Conservation (phyloP, 2,329 filamentous ascomycete genomes). For the Neonectria ditissima region DNA sequence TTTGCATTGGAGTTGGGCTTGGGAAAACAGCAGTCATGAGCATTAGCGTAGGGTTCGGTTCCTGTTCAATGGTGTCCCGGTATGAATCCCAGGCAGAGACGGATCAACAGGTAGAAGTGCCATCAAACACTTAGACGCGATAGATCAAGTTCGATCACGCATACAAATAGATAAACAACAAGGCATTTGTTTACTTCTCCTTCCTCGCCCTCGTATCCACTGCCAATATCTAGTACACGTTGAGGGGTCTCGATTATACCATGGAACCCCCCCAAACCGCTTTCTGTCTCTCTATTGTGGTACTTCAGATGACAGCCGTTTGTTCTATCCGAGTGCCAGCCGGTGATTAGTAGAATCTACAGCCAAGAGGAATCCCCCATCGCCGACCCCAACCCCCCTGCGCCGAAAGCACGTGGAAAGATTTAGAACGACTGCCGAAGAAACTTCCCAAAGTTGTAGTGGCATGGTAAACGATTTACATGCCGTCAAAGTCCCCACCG, state of each 20-base stretch:
- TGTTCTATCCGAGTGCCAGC: constrained; percentile 27
- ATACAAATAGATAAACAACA: constrained; percentile 3
- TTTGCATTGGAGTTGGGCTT: neutral
- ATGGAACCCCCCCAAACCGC: constrained; percentile 22
- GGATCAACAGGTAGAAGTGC: neutral
- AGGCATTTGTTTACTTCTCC: constrained; percentile 29
- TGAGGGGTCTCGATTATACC: constrained; percentile 29
- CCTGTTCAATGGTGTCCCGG: neutral
- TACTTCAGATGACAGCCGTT: constrained; percentile 27
- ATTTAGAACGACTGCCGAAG: constrained; percentile 25
- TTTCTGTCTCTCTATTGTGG: constrained; percentile 35
- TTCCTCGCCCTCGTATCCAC: constrained; percentile 15
- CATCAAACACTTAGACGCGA: neutral
- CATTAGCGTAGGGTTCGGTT: neutral
- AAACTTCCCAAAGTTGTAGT: constrained; percentile 28
- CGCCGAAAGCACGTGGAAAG: constrained; percentile 21
- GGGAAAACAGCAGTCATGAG: neutral
- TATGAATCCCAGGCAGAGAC: too few relatives aligned
- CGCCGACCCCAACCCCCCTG: constrained; percentile 7
- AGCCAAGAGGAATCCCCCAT: constrained; percentile 28
- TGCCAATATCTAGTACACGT: constrained; percentile 45
- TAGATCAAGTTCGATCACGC: neutral
- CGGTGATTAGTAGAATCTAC: constrained; percentile 37
- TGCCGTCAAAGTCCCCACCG: constrained; percentile 94
- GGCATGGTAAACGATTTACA: constrained; percentile 66